These are phyloP conservation scores for Ceratocystis alfenasii DNA, from an alignment of 2,329 filamentous ascomycete species.

Conservation along the genomic window DNA sequence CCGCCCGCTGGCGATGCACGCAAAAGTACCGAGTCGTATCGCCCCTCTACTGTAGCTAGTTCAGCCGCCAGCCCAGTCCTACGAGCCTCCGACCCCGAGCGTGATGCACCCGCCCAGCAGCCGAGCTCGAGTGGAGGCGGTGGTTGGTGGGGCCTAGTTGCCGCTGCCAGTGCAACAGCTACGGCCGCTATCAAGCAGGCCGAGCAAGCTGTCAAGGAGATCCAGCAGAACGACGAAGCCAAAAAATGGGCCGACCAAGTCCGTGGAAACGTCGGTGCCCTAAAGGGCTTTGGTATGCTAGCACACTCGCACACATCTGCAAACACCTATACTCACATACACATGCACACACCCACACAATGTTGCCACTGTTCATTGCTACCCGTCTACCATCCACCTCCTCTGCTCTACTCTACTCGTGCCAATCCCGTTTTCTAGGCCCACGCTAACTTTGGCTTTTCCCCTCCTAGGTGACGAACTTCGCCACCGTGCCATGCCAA, in stretches of 20 bases:
- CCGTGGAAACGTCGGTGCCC: slow-evolving; percentile 69
- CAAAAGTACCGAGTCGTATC: slow-evolving; percentile 67
- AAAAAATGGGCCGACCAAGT: slow-evolving; percentile 94
- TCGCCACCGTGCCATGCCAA: slow-evolving; percentile 74
- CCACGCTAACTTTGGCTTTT: background rate
- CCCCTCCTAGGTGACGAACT: slow-evolving; percentile 62
- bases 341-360: no score
- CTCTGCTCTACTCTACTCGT: slow-evolving; percentile 25
- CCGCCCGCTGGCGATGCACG: slow-evolving; percentile 34
- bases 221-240: slow-evolving; percentile 91
- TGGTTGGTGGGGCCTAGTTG: slow-evolving; percentile 76
- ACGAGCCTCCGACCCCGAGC: slow-evolving; percentile 4
- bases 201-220: slow-evolving; percentile 84
- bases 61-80: slow-evolving; percentile 47
- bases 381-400: slow-evolving; percentile 23
- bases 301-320: background rate
- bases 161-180: slow-evolving; percentile 44
- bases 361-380: no score
- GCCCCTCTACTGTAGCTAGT: slow-evolving; percentile 53
- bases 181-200: slow-evolving; percentile 67
- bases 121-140: slow-evolving; percentile 38
- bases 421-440: background rate
- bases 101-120: slow-evolving; percentile 50
- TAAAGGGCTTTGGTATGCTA: slow-evolving; percentile 60
- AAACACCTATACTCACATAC: no score